Percentiles rank a stretch among this genome's conserved stretches.
Conservation (phyloP, 2,329 filamentous ascomycete species). For the Monilinia aucupariae region DNA sequence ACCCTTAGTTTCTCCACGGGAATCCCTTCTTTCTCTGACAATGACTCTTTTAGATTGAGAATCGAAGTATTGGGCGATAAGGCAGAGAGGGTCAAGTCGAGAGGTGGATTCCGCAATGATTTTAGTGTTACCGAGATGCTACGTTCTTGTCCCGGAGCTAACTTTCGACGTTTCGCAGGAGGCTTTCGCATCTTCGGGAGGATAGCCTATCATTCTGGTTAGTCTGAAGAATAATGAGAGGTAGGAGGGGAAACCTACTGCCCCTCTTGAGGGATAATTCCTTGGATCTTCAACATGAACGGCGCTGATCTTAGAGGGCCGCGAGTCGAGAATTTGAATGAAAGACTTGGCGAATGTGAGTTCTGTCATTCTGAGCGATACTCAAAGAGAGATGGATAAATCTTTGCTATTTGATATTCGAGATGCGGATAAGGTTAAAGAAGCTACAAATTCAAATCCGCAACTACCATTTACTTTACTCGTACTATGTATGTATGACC, state of each 20-base stretch:
- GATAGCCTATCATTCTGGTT: conserved; percentile 51
- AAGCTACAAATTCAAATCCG: neutral
- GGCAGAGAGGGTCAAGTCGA: conserved; percentile 60
- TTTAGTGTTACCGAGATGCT: conserved; percentile 59
- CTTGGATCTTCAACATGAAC: conserved; percentile 87
- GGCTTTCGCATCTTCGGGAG: conserved; percentile 61
- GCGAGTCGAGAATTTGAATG: conserved; percentile 71
- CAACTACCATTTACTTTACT: neutral
- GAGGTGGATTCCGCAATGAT: conserved; percentile 69
- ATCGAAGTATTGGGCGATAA: conserved; percentile 66
- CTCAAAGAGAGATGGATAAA: neutral
- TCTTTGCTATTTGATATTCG: neutral
- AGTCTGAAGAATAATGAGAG: conserved; percentile 9
- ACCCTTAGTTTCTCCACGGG: conserved; percentile 78
- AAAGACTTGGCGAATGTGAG: conserved; percentile 78
- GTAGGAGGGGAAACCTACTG: conserved; percentile 50
- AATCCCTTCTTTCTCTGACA: conserved; percentile 58
- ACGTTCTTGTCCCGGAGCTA: conserved; percentile 48
- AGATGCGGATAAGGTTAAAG: neutral
- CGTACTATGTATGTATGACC: neutral
- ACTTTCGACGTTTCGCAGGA: conserved; percentile 43
- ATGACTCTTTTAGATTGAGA: conserved; percentile 68
- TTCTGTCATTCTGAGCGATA: conserved; percentile 61
- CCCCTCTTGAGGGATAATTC: conserved; percentile 67
- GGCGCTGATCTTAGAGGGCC: conserved; percentile 73